phyloP scores from a whole-genome alignment of 495 filamentous ascomycete genomes.

The Neurospora sp. region DNA sequence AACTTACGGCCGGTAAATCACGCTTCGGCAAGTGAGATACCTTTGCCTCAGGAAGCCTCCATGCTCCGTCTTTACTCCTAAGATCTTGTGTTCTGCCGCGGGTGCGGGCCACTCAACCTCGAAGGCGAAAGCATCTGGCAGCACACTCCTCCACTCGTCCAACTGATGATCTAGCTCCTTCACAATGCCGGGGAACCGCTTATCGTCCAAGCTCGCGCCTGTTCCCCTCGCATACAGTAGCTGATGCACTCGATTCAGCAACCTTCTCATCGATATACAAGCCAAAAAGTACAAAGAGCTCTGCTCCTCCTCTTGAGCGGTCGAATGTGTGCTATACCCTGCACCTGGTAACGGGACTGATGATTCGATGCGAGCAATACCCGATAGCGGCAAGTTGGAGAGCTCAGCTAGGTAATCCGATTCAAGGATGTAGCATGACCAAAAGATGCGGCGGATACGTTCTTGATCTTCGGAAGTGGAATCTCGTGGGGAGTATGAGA shows the following conservation, averaged over 20 bases:
- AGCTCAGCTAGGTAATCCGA: slow-evolving; percentile 28
- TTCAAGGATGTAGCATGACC: slow-evolving; percentile 40
- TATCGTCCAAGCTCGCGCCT: slow-evolving; percentile 20
- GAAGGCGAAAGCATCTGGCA: slow-evolving; percentile 32
- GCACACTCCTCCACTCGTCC: slow-evolving; percentile 31
- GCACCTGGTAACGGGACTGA: slow-evolving; percentile 28
- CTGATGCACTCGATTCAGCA: slow-evolving; percentile 19
- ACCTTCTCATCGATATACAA: slow-evolving; percentile 17
- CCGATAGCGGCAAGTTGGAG: slow-evolving; percentile 31
- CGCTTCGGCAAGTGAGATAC: slow-evolving; percentile 37
- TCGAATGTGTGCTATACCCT: slow-evolving; percentile 13
- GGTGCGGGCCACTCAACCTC: slow-evolving; percentile 3
- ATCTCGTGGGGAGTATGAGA: slow-evolving; percentile 17
- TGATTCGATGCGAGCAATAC: slow-evolving; percentile 35
- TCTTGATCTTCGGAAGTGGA: slow-evolving; percentile 24
- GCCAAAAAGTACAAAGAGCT: slow-evolving; percentile 19
- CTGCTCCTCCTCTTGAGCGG: slow-evolving; percentile 11
- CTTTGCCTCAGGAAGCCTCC: slow-evolving; percentile 34
- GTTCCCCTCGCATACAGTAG: slow-evolving; percentile 16
- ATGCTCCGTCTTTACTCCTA: slow-evolving; percentile 14
- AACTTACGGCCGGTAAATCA: slow-evolving; percentile 35
- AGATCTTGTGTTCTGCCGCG: slow-evolving; percentile 6
- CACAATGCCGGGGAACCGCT: slow-evolving; percentile 30
- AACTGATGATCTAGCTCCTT: slow-evolving; percentile 35
- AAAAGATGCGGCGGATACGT: slow-evolving; percentile 36